Conservation (phyloP, 2,329 filamentous ascomycete genomes). For the Fusarium oxysporum region DNA sequence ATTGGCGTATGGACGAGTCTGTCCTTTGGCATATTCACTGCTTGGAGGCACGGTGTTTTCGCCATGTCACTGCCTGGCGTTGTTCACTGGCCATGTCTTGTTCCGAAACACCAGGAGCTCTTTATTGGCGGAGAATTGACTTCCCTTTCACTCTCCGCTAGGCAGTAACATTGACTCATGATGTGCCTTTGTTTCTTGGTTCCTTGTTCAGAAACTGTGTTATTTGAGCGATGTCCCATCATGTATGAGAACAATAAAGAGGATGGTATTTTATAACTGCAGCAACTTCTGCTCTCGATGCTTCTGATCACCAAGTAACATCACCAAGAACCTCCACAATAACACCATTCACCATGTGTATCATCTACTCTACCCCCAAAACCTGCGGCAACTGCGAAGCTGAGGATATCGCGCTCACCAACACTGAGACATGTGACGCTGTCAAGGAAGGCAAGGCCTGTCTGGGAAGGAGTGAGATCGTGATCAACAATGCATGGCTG, state of each 20-base stretch:
- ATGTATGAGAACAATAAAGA: background rate
- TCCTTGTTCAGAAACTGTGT: background rate
- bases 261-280: background rate
- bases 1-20: rapidly evolving
- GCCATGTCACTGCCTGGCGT: background rate
- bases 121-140: background rate
- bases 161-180: background rate
- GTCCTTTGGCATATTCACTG: background rate
- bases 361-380: background rate
- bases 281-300: background rate
- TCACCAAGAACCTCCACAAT: background rate
- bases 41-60: rapidly evolving
- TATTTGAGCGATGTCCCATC: background rate
- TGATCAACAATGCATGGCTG: background rate
- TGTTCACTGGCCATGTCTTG: too few relatives aligned
- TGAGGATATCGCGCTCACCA: background rate
- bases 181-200: background rate
- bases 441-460: background rate
- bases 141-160: background rate
- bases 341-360: background rate
- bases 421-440: background rate
- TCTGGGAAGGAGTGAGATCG: rapidly evolving
- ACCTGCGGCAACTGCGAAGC: background rate
- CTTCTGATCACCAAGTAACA: background rate
- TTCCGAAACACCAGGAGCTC: background rate